Evolutionary conservation across 257 asterid genomes (phyloP), one percentile per base, ranked within the genome.

Genomic region (Primulina tabacum): DNA sequence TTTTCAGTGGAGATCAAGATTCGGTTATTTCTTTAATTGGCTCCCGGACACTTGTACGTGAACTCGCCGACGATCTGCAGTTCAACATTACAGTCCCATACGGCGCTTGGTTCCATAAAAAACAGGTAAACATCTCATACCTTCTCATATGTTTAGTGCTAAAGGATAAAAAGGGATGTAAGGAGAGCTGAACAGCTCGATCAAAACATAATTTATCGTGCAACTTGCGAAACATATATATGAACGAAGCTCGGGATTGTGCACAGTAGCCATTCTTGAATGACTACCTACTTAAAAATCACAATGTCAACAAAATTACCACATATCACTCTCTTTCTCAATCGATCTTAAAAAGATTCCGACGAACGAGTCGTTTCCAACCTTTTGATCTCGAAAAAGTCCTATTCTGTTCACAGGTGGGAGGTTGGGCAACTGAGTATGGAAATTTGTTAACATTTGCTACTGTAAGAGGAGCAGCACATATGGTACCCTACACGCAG

Each of bases 401-500:
- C n/a, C n/a, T 12, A 43, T 11, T 12, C 0, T 43, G 6, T 43
- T 43, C 53, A 12, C 53, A 92, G 98, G 97, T 93, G 57, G 99
- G 96, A 77, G 99, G 99, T 12, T 93, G 96, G 96, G 84, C 75
- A n/a, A 93, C 91, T 0, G 96, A 93, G 77, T 93, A 93, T 71
- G 99, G 97, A 33, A 83, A 85, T 38, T 3, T 84, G 80, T 75
- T 93, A 43, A 90, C 96, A 5, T 93, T 93, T 64, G 97, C 96
- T 1, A 93, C 99, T 0, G 97, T 90, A 3, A 84, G 99, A 72
- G 97, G 99, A 33, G 99, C 97, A 43, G 89, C 99, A 69, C 99
- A 93, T 78, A 93, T 93, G 99, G 99, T 93, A 26, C 99, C 99
- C 0, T 90, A 76, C 70, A 87, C 99, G 38, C 96, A 93, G 90